These are phyloP conservation scores for Triticum urartu DNA, from an alignment of 176 grass and related monocot genomes.

Conservation along the genomic window DNA sequence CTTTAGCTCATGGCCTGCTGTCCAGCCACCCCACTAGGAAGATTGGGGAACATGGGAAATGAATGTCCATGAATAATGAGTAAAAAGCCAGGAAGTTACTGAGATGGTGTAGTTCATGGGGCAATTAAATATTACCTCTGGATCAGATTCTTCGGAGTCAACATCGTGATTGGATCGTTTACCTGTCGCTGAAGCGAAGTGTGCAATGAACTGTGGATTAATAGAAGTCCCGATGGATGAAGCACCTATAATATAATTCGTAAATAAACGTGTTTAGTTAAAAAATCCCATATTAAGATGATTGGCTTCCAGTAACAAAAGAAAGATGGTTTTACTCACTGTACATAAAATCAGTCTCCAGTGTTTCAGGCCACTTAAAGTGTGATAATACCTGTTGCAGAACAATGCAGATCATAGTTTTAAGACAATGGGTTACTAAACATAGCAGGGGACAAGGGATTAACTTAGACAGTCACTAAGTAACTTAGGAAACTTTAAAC, in stretches of 20 bases:
- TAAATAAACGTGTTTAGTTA: slow-evolving; percentile 7
- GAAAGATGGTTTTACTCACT: slow-evolving; percentile 36
- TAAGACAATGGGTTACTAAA: slow-evolving; percentile 2
- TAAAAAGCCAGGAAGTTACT: slow-evolving; percentile 4
- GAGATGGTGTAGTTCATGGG: slow-evolving; percentile 13
- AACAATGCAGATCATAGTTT: slow-evolving; percentile 28
- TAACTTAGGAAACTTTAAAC: slow-evolving; percentile 14
- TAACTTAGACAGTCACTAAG: slow-evolving; percentile 4
- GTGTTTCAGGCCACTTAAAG: slow-evolving; percentile 84
- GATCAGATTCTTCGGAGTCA: slow-evolving; percentile 83
- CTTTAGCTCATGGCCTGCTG: slow-evolving; percentile 54
- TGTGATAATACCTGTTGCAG: slow-evolving; percentile 63
- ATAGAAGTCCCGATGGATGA: slow-evolving; percentile 92
- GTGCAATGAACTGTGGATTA: slow-evolving; percentile 71
- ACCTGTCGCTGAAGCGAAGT: slow-evolving; percentile 69
- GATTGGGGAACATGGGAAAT: slow-evolving; percentile 15
- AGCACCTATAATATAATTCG: slow-evolving; percentile 52
- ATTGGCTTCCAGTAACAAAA: not conserved
- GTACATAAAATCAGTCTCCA: slow-evolving; percentile 89
- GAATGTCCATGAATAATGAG: slow-evolving; percentile 18
- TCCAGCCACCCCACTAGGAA: slow-evolving; percentile 92
- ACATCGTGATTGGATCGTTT: slow-evolving; percentile 54
- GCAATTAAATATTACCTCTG: slow-evolving; percentile 53
- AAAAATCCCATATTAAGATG: slow-evolving; percentile 16
- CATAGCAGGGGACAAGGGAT: not conserved